phyloP scores from a whole-genome alignment of 2,329 filamentous ascomycete species.

The Aspergillus aculeatinus region DNA sequence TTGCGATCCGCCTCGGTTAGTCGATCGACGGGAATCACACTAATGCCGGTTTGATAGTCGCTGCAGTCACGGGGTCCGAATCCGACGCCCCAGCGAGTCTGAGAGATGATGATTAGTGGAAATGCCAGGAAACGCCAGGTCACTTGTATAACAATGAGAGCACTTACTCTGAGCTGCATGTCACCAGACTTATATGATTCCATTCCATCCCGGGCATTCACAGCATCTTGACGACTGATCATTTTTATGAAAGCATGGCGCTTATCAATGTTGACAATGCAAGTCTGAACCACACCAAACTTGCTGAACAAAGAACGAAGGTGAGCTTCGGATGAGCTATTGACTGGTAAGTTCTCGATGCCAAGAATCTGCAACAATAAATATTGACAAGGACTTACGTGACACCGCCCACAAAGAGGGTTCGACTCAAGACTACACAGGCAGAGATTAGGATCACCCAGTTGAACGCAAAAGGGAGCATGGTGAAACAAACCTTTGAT shows the following conservation, averaged over 20 bases:
- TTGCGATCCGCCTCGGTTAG: slow-evolving; percentile 95
- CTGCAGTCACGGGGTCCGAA: slow-evolving; percentile 97
- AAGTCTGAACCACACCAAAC: slow-evolving; percentile 89
- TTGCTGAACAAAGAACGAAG: slow-evolving; percentile 76
- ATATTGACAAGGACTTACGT: slow-evolving; percentile 60
- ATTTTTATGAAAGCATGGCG: slow-evolving; percentile 99
- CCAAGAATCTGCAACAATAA: background rate
- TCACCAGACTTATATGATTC: slow-evolving; percentile 73
- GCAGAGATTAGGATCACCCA: slow-evolving; percentile 13
- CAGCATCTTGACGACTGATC: slow-evolving; percentile 82
- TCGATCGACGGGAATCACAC: slow-evolving; percentile 86
- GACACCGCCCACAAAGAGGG: slow-evolving; percentile 93
- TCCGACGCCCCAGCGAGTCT: slow-evolving; percentile 96
- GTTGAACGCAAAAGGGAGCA: background rate
- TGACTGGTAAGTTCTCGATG: slow-evolving; percentile 17
- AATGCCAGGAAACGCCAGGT: background rate
- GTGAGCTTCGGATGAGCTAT: slow-evolving; percentile 73
- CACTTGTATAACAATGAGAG: background rate
- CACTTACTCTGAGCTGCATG: slow-evolving; percentile 68
- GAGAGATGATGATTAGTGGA: slow-evolving; percentile 28
- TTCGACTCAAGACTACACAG: slow-evolving; percentile 75
- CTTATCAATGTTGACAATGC: slow-evolving; percentile 97
- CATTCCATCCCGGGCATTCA: slow-evolving; percentile 82
- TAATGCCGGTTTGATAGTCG: slow-evolving; percentile 89
- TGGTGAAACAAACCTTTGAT: slow-evolving; percentile 63